These are phyloP conservation scores for Fagus crenata DNA, from an alignment of 306 rosid species.

Conservation along the genomic window DNA sequence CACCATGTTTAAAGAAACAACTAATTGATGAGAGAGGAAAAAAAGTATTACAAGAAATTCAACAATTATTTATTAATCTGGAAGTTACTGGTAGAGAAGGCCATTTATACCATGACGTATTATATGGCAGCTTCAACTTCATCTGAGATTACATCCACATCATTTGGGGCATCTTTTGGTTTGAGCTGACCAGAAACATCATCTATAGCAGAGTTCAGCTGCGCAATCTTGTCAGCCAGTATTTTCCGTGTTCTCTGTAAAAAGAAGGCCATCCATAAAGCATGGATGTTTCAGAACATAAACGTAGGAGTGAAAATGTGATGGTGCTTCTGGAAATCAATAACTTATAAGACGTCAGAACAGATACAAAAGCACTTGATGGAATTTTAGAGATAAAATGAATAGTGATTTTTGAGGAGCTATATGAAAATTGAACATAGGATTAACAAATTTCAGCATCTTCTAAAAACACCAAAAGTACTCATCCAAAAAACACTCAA, in stretches of 20 bases:
- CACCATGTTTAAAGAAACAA: conserved; percentile 15
- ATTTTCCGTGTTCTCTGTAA: conserved; percentile 80
- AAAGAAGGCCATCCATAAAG: neutral
- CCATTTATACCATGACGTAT: conserved; percentile 16
- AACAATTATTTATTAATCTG: conserved; percentile 40
- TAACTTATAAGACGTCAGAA: conserved; percentile 18
- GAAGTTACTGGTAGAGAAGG: conserved; percentile 18
- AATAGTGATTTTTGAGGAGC: neutral
- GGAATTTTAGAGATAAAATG: neutral
- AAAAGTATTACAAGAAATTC: conserved; percentile 36
- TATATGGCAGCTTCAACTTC: conserved; percentile 74
- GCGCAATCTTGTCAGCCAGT: conserved; percentile 80
- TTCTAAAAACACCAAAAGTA: no score
- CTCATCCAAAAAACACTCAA: neutral
- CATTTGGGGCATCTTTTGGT: conserved; percentile 60
- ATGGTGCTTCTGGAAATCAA: conserved; percentile 12
- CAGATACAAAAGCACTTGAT: neutral
- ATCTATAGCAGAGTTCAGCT: conserved; percentile 88
- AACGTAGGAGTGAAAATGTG: conserved; percentile 7
- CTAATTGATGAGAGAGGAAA: conserved; percentile 30
- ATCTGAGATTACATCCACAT: conserved; percentile 64
- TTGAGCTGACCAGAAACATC: conserved; percentile 81
- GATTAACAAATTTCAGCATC: neutral
- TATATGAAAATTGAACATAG: conserved; percentile 1
- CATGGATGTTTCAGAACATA: conserved; percentile 10